Evolutionary conservation across 169 alveolate genomes (phyloP), one percentile per base, ranked within the genome.

Genomic region (Cytauxzoon felis): DNA sequence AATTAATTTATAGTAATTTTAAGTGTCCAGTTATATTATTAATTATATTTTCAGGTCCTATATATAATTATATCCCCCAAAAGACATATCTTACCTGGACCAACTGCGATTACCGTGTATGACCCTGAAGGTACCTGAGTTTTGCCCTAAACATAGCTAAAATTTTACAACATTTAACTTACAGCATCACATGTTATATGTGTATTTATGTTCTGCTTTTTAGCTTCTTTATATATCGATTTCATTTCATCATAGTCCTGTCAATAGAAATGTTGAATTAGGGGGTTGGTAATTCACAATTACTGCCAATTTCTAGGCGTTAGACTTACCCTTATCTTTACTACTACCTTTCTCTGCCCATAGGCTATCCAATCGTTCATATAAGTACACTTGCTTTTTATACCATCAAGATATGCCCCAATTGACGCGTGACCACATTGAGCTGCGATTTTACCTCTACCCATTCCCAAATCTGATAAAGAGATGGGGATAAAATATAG

Each of bases 381-480:
- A 30, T 80, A 68, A 56, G 66, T 83, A 54, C 50, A 60, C 26
- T 64, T 64, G 76, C 41, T 49, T 23, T 26, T 26, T 16, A 65
- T 27, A 5, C 78, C 47, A 19, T 38, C 41, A 34, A 78, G 53
- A 66, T 82, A 86, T 16, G 89, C 91, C 13, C 96, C 96, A 16
- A 92, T 57, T 51, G 91, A 78, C 18, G 97, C 98, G 80, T 94
- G 98, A 11, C 96, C 94, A 38, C 97, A 92, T 78, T 94, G 94
- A 29, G 98, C 95, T 9, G 95, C 92, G 13, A 92, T 91, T 78
- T 94, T 94, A 5, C 98, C 98, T 64, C 90, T 87, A 33, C 92
- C 92, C 98, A 94, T 94, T 61, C 90, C 90, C 45, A 94, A 62
- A 70, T 94, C 98, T 87, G 45, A 21, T 32, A 45, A 4, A 43